These are phyloP conservation scores for Aspergillus ibericus DNA, from an alignment of 2,329 filamentous ascomycete genomes.

Conservation along the genomic window DNA sequence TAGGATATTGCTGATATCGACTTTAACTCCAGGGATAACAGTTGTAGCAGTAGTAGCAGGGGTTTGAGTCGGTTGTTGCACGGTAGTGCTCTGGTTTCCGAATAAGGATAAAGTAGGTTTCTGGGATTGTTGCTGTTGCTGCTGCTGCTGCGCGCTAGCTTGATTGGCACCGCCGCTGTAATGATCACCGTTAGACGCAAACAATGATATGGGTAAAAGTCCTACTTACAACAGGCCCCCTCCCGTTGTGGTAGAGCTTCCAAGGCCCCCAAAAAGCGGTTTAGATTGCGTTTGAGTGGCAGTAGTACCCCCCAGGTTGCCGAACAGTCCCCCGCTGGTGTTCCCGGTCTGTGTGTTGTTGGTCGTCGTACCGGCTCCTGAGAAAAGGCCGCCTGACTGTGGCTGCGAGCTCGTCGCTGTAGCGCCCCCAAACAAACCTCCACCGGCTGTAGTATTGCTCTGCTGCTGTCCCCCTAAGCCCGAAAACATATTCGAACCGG, in stretches of 20 bases:
- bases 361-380: slow-evolving; percentile 16
- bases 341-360: slow-evolving; percentile 25
- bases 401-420: slow-evolving; percentile 32
- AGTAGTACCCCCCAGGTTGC: slow-evolving; percentile 22
- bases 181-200: background rate
- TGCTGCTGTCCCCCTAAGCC: slow-evolving; percentile 32
- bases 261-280: slow-evolving; percentile 36
- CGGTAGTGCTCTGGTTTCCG: slow-evolving; percentile 32
- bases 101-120: slow-evolving; percentile 46
- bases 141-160: slow-evolving; percentile 34
- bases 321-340: slow-evolving; percentile 36
- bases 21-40: slow-evolving; percentile 68
- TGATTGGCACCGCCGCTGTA: slow-evolving; percentile 25
- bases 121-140: slow-evolving; percentile 50
- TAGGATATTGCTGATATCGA: slow-evolving; percentile 75
- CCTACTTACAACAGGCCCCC: slow-evolving; percentile 38
- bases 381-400: slow-evolving; percentile 28
- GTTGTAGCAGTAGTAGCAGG: slow-evolving; percentile 30
- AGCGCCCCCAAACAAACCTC: slow-evolving; percentile 32
- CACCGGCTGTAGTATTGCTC: slow-evolving; percentile 23
- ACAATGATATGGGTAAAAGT: background rate
- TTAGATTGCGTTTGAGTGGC: slow-evolving; percentile 37
- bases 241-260: slow-evolving; percentile 28
- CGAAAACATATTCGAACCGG: slow-evolving; percentile 36
- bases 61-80: slow-evolving; percentile 35